Percentiles rank a stretch among this genome's conserved stretches.
Conservation (phyloP, 345 rosid species). For the Conringia planisiliqua region DNA sequence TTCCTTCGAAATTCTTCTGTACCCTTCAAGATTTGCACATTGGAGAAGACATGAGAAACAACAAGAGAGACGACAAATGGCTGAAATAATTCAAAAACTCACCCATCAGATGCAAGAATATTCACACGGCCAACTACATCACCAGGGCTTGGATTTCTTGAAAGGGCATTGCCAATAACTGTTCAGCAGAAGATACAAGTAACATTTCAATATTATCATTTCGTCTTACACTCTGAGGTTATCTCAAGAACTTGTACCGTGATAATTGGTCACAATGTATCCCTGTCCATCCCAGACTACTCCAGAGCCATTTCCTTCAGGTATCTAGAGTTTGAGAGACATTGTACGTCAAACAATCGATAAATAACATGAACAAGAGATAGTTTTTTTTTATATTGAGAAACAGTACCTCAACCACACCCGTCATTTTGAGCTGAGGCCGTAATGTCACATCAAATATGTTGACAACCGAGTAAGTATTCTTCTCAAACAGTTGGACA, state of each 20-base stretch:
- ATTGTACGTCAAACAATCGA: not conserved
- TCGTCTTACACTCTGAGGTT: not conserved
- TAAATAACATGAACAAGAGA: not conserved
- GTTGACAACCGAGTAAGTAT: slow-evolving; percentile 87
- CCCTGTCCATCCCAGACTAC: slow-evolving; percentile 90
- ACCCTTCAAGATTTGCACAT: slow-evolving; percentile 47
- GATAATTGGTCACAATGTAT: slow-evolving; percentile 92
- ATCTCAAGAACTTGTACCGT: slow-evolving; percentile 37
- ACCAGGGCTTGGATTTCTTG: slow-evolving; percentile 75
- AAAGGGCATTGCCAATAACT: slow-evolving; percentile 93
- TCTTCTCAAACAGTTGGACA: slow-evolving; percentile 77
- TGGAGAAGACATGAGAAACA: slow-evolving; percentile 17
- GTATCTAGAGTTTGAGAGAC: slow-evolving; percentile 47
- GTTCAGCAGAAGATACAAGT: slow-evolving; percentile 14
- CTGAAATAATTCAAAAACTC: slow-evolving; percentile 14
- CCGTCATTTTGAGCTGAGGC: slow-evolving; percentile 87
- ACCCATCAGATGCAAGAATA: slow-evolving; percentile 91
- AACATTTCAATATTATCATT: not conserved
- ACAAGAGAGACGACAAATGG: not conserved
- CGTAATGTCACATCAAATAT: slow-evolving; percentile 90
- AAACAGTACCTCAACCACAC: slow-evolving; percentile 76
- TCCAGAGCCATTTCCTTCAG: slow-evolving; percentile 99
- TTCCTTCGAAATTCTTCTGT: slow-evolving; percentile 92
- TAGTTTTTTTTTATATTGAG: not conserved
- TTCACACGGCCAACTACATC: slow-evolving; percentile 91